phyloP scores from a whole-genome alignment of 345 rosid genomes.

The Reutealis trisperma region DNA sequence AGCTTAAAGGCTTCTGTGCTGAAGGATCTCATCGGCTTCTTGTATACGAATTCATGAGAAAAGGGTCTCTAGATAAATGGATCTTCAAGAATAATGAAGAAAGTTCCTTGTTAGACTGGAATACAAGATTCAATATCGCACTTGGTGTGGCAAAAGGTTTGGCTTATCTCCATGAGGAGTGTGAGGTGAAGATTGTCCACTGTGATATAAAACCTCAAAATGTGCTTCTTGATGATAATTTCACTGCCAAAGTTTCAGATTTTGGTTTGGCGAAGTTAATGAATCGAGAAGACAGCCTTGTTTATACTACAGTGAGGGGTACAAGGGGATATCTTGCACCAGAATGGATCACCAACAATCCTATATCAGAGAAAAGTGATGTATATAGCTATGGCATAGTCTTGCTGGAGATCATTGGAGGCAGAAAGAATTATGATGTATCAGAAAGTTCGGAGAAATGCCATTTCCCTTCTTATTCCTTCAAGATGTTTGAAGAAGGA shows the following conservation, averaged over 20 bases:
- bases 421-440: constrained; percentile 45
- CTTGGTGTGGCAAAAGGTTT: constrained; percentile 49
- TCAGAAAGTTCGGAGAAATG: constrained; percentile 36
- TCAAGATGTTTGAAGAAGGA: constrained; percentile 53
- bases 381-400: constrained; percentile 59
- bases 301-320: constrained; percentile 49
- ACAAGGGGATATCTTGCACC: constrained; percentile 71
- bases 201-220: constrained; percentile 56
- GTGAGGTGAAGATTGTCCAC: constrained; percentile 51
- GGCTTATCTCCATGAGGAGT: constrained; percentile 57
- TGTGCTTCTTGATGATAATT: constrained; percentile 49
- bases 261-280: constrained; percentile 56
- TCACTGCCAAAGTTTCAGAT: constrained; percentile 50
- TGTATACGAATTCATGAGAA: constrained; percentile 58
- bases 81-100: constrained; percentile 40
- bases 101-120: constrained; percentile 35
- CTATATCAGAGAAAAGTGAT: constrained; percentile 57
- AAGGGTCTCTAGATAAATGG: constrained; percentile 52
- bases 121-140: constrained; percentile 45
- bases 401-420: constrained; percentile 56
- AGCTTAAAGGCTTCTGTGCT: constrained; percentile 56
- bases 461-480: constrained; percentile 49
- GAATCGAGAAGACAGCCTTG: constrained; percentile 50
- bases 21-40: constrained; percentile 57
- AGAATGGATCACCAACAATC: constrained; percentile 55